Base-by-base conservation (phyloP, 2,329 filamentous ascomycete species). In the Dothistroma septosporum region DNA sequence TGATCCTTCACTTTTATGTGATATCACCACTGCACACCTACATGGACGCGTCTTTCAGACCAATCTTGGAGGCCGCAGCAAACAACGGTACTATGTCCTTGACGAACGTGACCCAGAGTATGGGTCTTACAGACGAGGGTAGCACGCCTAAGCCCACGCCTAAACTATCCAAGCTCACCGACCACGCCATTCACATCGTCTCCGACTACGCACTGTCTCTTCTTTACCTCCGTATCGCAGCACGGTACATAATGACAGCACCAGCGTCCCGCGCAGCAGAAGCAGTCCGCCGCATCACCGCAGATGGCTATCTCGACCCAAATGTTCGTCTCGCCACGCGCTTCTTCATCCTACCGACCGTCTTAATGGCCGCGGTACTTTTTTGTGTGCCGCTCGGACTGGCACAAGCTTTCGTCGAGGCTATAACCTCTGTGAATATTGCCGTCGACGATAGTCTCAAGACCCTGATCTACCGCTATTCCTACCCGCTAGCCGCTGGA, bases 131-230 rank as follows among this genome's bases (percentile, higher is more conserved):
- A 14, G 48, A 52, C 9, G 21, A 24, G 24, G 21, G n/a, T 4
- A 31, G 16, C 31, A 32, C 50, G 19, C 2, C 12, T 12, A 16
- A 32, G 24, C 10, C 24, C 12, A 2, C 72, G 72, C n/a, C 63
- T 16, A 33, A 44, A 6, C 28, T 55, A 32, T 58, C 62, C 0
- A 55, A 49, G 4, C 61, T 72, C 50, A 80, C 78, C 55, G 74
- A 76, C 16, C 91, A 95, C 71, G 90, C 87, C 8, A 85, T 97
- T 47, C 89, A 95, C 64, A 82, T 97, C 63, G 87, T 97, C 47
- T 93, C 97, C 73, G 88, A 92, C 60, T 99, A 93, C 92, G 96
- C 92, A 0, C 80, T 99, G 0, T 94, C 94, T 4, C 83, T 99
- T 22, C 82, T 99, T 2, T 97, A 96, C 74, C 83, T 95, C 32